Base-by-base conservation (phyloP, 305 asterid genomes). In the Salvia sclarea region DNA sequence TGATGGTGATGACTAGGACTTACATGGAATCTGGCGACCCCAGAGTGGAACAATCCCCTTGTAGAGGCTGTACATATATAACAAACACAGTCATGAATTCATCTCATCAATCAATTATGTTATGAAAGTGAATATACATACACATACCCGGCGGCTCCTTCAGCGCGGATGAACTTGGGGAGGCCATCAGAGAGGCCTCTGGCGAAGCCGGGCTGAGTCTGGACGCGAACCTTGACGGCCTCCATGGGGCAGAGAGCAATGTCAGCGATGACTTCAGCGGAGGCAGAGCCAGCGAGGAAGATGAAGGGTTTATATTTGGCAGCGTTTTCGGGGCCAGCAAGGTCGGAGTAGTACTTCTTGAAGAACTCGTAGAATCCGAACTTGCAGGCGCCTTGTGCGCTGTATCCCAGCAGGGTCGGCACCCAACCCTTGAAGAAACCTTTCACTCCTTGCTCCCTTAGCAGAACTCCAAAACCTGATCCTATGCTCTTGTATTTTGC, bases 1-100 rank as follows among this genome's bases (percentile, higher is more conserved):
- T 55, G 55, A 47, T 16, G 22, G 0, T 7, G 48, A 68, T 17
- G 17, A 30, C 6, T 6, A 52, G 6, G 54, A 24, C 87, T 82
- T 83, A 91, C 97, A 91, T 83, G 98, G 98, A 84, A 90, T 92
- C 55, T 92, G 97, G 59, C 98, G 84, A 74, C 98, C 98, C 98
- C 98, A 92, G 3, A 92, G 96, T 57, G 98, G 98, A 72, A 79
- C 92, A 25, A 92, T 17, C 44, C 98, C 97, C 78, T 86, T 92
- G 80, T 84, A 92, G 57, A 90, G 92, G 81, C 97, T 92, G 91
- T 12, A n/a, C n/a, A n/a, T n/a, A n/a, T n/a, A n/a, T n/a, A n/a
- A 74, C 6, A 68, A 56, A 58, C 12, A 11, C 5, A 6, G n/a
- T n/a, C n/a, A n/a, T n/a, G n/a, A n/a, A n/a, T n/a, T n/a, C n/a